Base-by-base conservation (phyloP, 2,329 filamentous ascomycete genomes). In the Neurospora sp. region DNA sequence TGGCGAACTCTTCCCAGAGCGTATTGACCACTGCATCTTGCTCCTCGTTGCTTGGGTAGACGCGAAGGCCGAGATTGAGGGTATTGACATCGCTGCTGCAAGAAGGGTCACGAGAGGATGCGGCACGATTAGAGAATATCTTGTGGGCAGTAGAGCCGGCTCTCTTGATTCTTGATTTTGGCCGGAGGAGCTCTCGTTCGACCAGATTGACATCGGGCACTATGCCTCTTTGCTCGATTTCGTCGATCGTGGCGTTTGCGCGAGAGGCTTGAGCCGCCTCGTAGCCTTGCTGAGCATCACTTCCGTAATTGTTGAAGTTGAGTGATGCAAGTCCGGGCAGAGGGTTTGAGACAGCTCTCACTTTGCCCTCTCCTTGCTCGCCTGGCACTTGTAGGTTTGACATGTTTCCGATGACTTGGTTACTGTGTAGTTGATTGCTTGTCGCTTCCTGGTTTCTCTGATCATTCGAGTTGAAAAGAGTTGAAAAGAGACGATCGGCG, bases 211-310 rank as follows among this genome's bases (percentile, higher is more conserved):
- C 69, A 41, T 73, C 40, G 17, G 72, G 73, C 11, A 43, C 65
- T 52, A 74, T 73, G 37, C 73, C 73, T 43, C 41, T 33, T 1
- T 71, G 70, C 41, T 72, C 71, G 52, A 73, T 73, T 52, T 75
- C 69, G 17, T 74, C 74, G 17, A 28, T 40, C 23, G 72, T 75
- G 28, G 72, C 72, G 23, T 46, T 70, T 11, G 46, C 37, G 33
- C 73, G 73, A 36, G 70, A 69, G 52, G 40, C 43, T 12, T 52
- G 37, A 3, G 68, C 71, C 57, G 68, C 67, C 43, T 68, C 69
- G 8, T 68, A 66, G 38, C 68, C 38, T 36, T 66, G 71, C 37
- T 68, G 69, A 38, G 69, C 71, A 33, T 36, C 67, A 4, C 66
- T 46, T 36, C 69, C 1, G 28, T 28, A 10, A 10, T 40, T 52